Conservation (phyloP, 352 stramenopile species). For the Albugo laibachii region DNA sequence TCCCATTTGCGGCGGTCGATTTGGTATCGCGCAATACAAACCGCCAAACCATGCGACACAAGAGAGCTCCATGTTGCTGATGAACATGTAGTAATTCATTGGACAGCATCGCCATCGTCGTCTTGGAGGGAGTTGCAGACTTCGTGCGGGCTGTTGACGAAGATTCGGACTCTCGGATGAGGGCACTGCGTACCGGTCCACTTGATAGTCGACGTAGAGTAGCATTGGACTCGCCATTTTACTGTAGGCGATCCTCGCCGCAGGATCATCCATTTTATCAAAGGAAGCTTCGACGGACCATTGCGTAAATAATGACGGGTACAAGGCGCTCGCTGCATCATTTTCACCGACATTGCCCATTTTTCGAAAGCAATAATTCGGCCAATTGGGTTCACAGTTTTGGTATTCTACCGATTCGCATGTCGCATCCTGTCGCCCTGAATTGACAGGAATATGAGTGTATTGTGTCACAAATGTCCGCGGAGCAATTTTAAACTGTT, state of each 20-base stretch:
- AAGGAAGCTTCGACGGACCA: constrained; percentile 1
- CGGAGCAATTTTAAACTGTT: constrained; percentile 2
- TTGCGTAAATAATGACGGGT: constrained; percentile 3
- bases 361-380: constrained; percentile 2
- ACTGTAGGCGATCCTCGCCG: too few species aligned
- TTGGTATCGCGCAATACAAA: too few species aligned
- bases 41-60: too few species aligned
- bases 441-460: not conserved
- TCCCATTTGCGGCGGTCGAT: too few species aligned
- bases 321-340: not conserved
- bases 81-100: too few species aligned
- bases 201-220: not conserved
- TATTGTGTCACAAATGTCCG: not conserved
- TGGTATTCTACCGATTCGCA: not conserved
- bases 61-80: too few species aligned
- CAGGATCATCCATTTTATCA: not conserved
- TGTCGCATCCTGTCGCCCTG: not conserved
- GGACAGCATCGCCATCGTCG: too few species aligned
- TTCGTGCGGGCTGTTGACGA: too few species aligned
- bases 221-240: not conserved
- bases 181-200: not conserved
- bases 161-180: not conserved
- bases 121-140: too few species aligned
- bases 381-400: constrained; percentile 2
- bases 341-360: not conserved